A percentile compares a stretch with the other conserved stretches of the same genome.
phyloP scores from a whole-genome alignment of 2,329 filamentous ascomycete species.

The Cytospora piceae region DNA sequence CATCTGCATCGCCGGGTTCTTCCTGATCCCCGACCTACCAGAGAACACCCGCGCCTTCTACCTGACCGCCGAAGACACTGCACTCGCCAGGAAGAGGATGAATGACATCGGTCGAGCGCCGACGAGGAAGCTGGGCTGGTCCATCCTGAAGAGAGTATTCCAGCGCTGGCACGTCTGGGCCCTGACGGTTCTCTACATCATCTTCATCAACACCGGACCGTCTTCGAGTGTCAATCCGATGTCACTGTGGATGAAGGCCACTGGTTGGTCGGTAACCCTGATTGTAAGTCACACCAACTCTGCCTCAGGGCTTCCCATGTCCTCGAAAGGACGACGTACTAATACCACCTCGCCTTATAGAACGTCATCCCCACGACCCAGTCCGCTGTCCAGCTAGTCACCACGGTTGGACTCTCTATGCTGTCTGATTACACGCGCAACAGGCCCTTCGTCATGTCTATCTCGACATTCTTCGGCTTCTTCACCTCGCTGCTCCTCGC shows the following conservation, averaged over 20 bases:
- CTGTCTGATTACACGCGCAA: slow-evolving; percentile 53
- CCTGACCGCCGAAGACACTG: slow-evolving; percentile 36
- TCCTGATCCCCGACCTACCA: slow-evolving; percentile 41
- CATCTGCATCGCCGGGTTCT: slow-evolving; percentile 40
- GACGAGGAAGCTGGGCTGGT: slow-evolving; percentile 39
- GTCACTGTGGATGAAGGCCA: slow-evolving; percentile 47
- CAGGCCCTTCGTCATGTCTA: slow-evolving; percentile 27
- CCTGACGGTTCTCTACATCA: slow-evolving; percentile 43
- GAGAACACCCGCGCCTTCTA: slow-evolving; percentile 35
- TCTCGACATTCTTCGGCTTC: slow-evolving; percentile 28
- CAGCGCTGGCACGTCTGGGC: slow-evolving; percentile 44
- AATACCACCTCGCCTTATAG: not conserved
- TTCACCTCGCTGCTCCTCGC: slow-evolving; percentile 28
- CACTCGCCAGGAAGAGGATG: slow-evolving; percentile 39
- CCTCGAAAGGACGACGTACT: not conserved
- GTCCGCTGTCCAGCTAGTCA: slow-evolving; percentile 46
- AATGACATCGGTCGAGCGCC: slow-evolving; percentile 38
- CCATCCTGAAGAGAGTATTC: slow-evolving; percentile 29
- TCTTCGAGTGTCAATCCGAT: slow-evolving; percentile 43
- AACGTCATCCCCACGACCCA: slow-evolving; percentile 54
- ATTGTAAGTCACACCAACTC: slow-evolving; percentile 43
- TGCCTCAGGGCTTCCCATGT: not conserved
- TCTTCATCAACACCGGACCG: slow-evolving; percentile 43
- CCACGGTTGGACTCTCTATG: slow-evolving; percentile 58
- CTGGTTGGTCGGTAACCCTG: slow-evolving; percentile 48